Evolutionary conservation across 1,139 yeast genomes (phyloP).

Genomic region (Candida sp.): DNA sequence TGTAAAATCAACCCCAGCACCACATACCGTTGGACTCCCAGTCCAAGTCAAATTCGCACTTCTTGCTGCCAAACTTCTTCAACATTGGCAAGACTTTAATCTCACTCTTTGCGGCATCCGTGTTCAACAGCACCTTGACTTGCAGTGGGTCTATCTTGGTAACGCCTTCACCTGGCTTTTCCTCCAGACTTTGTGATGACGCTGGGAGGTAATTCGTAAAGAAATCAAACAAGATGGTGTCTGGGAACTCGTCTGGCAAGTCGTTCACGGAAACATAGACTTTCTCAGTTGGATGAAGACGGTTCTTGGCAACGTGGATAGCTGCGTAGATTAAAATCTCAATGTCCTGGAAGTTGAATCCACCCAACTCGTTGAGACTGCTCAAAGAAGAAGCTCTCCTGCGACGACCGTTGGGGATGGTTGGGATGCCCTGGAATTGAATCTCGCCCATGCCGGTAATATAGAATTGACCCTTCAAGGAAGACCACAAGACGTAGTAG

Average conservation of each 20-base stretch:
- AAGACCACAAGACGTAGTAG: conserved; percentile 40
- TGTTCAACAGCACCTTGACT: conserved; percentile 26
- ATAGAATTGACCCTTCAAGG: conserved; percentile 23
- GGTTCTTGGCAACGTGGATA: conserved; percentile 28
- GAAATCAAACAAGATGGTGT: conserved; percentile 42
- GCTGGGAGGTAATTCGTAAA: conserved; percentile 38
- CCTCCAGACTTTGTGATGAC: conserved; percentile 18
- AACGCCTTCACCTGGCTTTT: conserved; percentile 7
- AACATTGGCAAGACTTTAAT: conserved; percentile 38
- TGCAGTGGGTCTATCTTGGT: conserved; percentile 10
- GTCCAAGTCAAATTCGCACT: conserved; percentile 37
- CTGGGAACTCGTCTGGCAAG: conserved; percentile 39
- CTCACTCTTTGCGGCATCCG: conserved; percentile 22
- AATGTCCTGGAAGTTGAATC: conserved; percentile 46
- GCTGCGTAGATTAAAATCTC: conserved; percentile 41
- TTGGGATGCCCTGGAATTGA: conserved; percentile 18
- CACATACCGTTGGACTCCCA: conserved; percentile 40
- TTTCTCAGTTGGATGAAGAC: conserved; percentile 19
- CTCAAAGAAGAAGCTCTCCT: conserved; percentile 44
- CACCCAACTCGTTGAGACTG: conserved; percentile 45
- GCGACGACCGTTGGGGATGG: conserved; percentile 16
- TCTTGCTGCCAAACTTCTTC: conserved; percentile 32
- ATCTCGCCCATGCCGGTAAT: conserved; percentile 44
- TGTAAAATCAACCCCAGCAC: conserved; percentile 25
- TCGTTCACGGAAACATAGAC: conserved; percentile 33